Base-by-base conservation (phyloP, 75 land plant genomes). In the Pseudotsuga menziesii region DNA sequence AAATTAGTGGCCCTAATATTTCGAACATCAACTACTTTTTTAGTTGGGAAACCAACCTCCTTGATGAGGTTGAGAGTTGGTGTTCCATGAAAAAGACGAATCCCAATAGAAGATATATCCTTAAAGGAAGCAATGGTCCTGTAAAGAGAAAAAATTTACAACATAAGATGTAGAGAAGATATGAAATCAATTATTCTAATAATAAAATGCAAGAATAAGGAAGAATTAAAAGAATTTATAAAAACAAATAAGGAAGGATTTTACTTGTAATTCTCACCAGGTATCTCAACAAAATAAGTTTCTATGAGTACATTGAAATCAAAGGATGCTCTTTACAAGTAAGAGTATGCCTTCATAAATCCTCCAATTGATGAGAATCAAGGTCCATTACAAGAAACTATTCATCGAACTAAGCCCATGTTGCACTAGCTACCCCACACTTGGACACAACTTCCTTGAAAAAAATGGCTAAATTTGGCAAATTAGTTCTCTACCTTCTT, bases 1-100 rank as follows among this genome's bases (percentile, higher is more conserved):
- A 93, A 81, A 63, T 93, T 87, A 83, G 87, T 93, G 15, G 96
- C 96, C 96, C 96, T 91, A 62, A 93, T 87, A 76, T 91, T 93
- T 60, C 96, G 84, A 27, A 91, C 96, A 87, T 93, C 96, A 78
- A 93, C 94, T 5, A 93, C 91, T 70, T 93, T 93, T 39, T 85
- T 88, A 25, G 76, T 17, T 22, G 94, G 96, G 72, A 91, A 87
- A 13, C 86, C 91, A 75, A 55, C 32, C 19, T 82, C 78, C 81
- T 91, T 89, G 77, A 93, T 83, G 57, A 91, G 78, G 27, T 80
- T 85, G 72, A 91, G 76, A 6, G 94, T 89, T 81, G 89, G 84
- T 23, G 86, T 57, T 70, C 96, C 96, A 78, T 91, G 94, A 9
- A 93, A 87, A 75, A 91, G 82, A 76, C 91, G 94, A 85, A 91